phyloP scores from a whole-genome alignment of 192 early-diverging fungal genomes.

The Phlyctochytrium arcticum region DNA sequence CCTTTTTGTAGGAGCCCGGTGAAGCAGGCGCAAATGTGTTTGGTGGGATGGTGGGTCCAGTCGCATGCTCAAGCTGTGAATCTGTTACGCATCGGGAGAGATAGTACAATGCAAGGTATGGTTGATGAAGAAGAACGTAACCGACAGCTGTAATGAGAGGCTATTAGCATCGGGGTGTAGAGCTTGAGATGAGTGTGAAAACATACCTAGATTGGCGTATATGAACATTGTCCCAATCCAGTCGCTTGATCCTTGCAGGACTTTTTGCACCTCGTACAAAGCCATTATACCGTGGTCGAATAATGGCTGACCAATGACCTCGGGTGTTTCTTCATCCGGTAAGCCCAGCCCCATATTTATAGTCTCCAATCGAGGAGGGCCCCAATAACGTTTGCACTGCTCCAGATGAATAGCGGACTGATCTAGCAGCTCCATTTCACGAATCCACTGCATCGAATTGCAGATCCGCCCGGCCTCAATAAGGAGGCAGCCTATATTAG shows the following conservation, averaged over 20 bases:
- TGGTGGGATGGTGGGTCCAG: neutral
- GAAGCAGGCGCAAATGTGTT: neutral
- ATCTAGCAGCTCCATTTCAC: constrained; percentile 20
- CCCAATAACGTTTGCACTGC: constrained; percentile 20
- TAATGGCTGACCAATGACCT: constrained; percentile 24
- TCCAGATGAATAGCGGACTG: constrained; percentile 4
- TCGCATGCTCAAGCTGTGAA: neutral
- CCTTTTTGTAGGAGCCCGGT: neutral
- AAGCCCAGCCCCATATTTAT: constrained; percentile 33
- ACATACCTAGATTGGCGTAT: constrained; percentile 32
- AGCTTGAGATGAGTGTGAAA: no score
- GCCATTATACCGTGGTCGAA: constrained; percentile 30
- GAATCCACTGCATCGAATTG: constrained; percentile 40
- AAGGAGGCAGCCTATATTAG: constrained; percentile 24
- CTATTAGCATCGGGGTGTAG: constrained; percentile 5
- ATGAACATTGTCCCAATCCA: constrained; percentile 23
- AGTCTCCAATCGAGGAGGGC: constrained; percentile 25
- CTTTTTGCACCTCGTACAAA: constrained; percentile 22
- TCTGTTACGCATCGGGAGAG: constrained; percentile 19
- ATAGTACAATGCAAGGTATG: constrained; percentile 33
- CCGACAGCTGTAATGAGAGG: constrained; percentile 31
- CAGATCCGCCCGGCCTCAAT: constrained; percentile 30
- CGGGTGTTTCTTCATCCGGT: constrained; percentile 34
- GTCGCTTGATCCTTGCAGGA: constrained; percentile 19
- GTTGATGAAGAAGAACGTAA: constrained; percentile 29